Evolutionary conservation across 345 rosid species (phyloP).

Genomic region (Turnera subulata): DNA sequence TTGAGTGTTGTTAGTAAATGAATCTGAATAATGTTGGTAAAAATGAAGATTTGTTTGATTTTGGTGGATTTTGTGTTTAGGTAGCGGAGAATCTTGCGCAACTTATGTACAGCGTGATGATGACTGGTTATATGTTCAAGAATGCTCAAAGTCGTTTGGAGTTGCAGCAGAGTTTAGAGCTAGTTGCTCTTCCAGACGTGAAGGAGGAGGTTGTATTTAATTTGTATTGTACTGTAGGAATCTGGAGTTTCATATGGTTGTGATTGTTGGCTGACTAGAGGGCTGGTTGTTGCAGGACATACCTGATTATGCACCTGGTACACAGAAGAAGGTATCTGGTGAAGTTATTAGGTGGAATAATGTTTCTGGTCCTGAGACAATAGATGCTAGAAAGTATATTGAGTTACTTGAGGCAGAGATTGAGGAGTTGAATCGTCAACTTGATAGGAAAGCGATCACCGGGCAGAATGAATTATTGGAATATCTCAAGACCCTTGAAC

Average conservation of each 20-base stretch:
- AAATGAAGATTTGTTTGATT: slow-evolving; percentile 3
- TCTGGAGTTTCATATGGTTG: not conserved
- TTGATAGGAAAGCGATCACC: slow-evolving; percentile 55
- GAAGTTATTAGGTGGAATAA: slow-evolving; percentile 91
- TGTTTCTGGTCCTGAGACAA: slow-evolving; percentile 81
- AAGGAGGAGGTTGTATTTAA: slow-evolving; percentile 25
- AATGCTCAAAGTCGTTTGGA: slow-evolving; percentile 88
- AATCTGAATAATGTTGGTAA: not conserved
- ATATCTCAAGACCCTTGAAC: slow-evolving; percentile 85
- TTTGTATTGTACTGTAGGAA: not conserved
- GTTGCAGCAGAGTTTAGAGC: slow-evolving; percentile 89
- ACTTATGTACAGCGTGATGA: slow-evolving; percentile 89
- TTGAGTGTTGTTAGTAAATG: not conserved
- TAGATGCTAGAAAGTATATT: slow-evolving; percentile 84
- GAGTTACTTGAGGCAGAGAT: slow-evolving; percentile 95
- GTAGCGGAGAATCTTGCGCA: slow-evolving; percentile 99
- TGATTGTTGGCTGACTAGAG: not conserved
- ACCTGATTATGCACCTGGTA: slow-evolving; percentile 84
- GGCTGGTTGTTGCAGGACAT: slow-evolving; percentile 38
- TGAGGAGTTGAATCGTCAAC: slow-evolving; percentile 77
- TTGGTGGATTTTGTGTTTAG: slow-evolving; percentile 38
- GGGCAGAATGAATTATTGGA: slow-evolving; percentile 86
- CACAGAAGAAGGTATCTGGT: slow-evolving; percentile 91
- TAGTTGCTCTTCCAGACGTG: slow-evolving; percentile 78
- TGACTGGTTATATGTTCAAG: slow-evolving; percentile 98